Evolutionary conservation across 108 stramenopile genomes (phyloP).

Genomic region (Fragilaria radians): DNA sequence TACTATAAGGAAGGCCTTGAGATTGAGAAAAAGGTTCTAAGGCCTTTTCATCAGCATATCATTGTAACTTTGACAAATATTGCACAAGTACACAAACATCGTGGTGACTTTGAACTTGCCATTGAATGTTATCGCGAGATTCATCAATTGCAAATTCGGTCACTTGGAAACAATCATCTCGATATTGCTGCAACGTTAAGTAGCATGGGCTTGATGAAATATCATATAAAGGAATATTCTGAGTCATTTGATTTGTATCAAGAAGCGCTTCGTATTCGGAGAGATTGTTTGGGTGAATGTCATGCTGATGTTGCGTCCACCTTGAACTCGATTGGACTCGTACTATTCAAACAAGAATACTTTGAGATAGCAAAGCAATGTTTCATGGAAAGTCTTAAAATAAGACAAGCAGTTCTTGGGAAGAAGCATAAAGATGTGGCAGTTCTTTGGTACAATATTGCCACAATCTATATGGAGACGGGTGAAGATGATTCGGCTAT

Average conservation of each 20-base stretch:
- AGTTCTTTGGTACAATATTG: constrained; percentile 57
- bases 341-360: constrained; percentile 42
- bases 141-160: constrained; percentile 20
- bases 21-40: constrained; percentile 41
- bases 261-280: constrained; percentile 40
- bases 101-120: constrained; percentile 26
- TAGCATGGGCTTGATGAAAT: constrained; percentile 51
- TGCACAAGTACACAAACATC: constrained; percentile 33
- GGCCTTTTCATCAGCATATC: constrained; percentile 38
- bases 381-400: constrained; percentile 40
- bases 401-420: constrained; percentile 38
- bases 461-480: constrained; percentile 43
- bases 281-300: constrained; percentile 35
- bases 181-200: constrained; percentile 39
- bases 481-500: constrained; percentile 52
- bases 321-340: constrained; percentile 57
- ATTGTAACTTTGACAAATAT: constrained; percentile 34
- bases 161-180: constrained; percentile 21
- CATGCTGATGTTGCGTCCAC: constrained; percentile 50
- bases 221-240: constrained; percentile 28
- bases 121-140: constrained; percentile 34
- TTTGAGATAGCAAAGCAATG: constrained; percentile 36
- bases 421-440: constrained; percentile 43
- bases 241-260: constrained; percentile 52
- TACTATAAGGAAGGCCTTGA: constrained; percentile 51